Conservation (phyloP, 805 yeast species). For the Wickerhamiella kurtzmanii region DNA sequence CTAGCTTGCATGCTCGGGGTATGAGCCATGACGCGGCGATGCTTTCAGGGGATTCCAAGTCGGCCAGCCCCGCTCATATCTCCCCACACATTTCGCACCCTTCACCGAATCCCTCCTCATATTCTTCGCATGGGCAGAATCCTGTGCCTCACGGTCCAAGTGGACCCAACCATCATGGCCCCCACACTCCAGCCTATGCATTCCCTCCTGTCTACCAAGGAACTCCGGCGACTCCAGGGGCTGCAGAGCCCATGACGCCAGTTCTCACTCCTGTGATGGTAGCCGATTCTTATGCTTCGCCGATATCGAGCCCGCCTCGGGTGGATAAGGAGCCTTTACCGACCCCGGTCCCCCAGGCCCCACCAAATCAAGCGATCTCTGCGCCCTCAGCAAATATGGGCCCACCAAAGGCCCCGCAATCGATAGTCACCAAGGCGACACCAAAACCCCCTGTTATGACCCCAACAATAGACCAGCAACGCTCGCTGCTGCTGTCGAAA, state of each 20-base stretch:
- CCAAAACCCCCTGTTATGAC: no score
- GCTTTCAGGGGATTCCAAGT: neutral
- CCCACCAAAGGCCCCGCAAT: no score
- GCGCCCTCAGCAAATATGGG: no score
- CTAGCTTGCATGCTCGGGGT: conserved; percentile 27
- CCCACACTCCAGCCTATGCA: neutral
- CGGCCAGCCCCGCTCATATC: neutral
- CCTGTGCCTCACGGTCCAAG: no score
- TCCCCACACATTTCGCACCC: neutral
- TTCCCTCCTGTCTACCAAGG: neutral
- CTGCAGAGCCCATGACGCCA: neutral
- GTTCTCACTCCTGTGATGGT: neutral
- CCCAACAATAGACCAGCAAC: neutral
- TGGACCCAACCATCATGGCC: no score
- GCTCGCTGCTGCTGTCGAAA: neutral
- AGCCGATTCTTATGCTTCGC: neutral
- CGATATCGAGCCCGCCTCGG: neutral
- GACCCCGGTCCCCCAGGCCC: neutral
- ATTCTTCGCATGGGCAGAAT: no score
- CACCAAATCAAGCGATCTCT: no score
- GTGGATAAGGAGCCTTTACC: neutral
- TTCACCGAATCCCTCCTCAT: no score
- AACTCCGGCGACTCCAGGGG: neutral
- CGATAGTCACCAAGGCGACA: no score
- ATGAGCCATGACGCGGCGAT: conserved; percentile 24